Evolutionary conservation across 495 filamentous ascomycete species (phyloP), one percentile per base, ranked within the genome.

Genomic region (Mytilinidion resinicola): DNA sequence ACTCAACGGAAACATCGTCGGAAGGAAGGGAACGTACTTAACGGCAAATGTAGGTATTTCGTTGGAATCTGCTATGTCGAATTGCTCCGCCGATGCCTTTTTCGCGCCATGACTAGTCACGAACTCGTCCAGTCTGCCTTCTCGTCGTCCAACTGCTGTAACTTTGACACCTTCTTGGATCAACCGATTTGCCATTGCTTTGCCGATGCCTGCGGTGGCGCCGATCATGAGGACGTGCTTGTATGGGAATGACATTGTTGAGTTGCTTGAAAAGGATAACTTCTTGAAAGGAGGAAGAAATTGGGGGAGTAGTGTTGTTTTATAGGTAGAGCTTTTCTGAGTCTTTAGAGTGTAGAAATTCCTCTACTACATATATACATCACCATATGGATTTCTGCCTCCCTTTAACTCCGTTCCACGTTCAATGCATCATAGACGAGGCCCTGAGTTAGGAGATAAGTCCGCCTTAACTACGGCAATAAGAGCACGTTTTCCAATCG

Each of bases 191-290:
- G 63, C 63, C 51, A 66, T 52, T 19, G 55, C 55, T 48, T 14
- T 34, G 21, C 63, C 63, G 30, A 66, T 66, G 41, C 63, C 63
- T n/a, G 60, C 51, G 4, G 63, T 66, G 11, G 63, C 63, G n/a
- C 63, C 63, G 50, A 65, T 59, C 54, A 66, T 20, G 19, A 66
- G 60, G 36, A 60, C 56, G 33, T 66, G 55, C 17, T 63, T 63
- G 47, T 66, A 66, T 21, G 55, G 63, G 38, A 66, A 66, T 30
- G 63, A 25, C 63, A 65, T 65, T 46, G 21, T 55, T 39, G 17
- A 47, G 9, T 34, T 11, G 49, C 36, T 34, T 35, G 25, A 35
- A 51, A 9, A 9, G 21, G 11, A 4, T 51, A 35, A 30, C 49
- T 51, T 30, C 25, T 30, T 30, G 25, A 30, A 30, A 30, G 25